A percentile compares a stretch with the other conserved stretches of the same genome.
Conservation (phyloP, 495 filamentous ascomycete genomes). For the Melanomma pulvis-pyrius region DNA sequence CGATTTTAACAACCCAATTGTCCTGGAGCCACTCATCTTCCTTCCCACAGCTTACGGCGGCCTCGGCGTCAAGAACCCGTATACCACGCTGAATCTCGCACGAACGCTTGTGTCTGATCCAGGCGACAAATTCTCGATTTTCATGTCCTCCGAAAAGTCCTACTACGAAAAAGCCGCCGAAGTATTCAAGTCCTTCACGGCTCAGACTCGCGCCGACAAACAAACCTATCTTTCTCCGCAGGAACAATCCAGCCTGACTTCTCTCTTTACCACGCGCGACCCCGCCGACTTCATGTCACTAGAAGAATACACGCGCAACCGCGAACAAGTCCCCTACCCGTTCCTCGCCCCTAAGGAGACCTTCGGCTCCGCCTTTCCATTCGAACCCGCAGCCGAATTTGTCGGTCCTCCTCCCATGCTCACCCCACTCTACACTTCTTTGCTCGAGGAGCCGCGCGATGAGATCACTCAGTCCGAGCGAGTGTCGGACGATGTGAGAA, state of each 20-base stretch:
- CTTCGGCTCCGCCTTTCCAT: neutral
- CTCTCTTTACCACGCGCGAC: neutral
- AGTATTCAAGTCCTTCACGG: neutral
- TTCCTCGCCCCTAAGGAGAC: neutral
- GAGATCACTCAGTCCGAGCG: neutral
- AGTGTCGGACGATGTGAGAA: slow-evolving; percentile 1
- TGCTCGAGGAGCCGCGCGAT: slow-evolving; percentile 14
- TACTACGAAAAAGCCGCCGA: slow-evolving; percentile 20
- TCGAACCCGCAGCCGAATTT: neutral
- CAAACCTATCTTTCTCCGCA: neutral
- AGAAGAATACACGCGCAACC: slow-evolving; percentile 9
- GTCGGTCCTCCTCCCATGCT: neutral
- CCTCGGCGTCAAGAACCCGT: slow-evolving; percentile 34
- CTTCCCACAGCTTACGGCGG: slow-evolving; percentile 29
- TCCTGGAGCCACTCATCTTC: slow-evolving; percentile 27
- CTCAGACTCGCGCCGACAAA: neutral
- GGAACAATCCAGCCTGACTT: neutral
- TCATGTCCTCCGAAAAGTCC: slow-evolving; percentile 11
- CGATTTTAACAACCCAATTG: neutral
- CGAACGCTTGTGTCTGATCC: slow-evolving; percentile 9
- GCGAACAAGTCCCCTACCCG: slow-evolving; percentile 4
- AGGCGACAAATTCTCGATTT: neutral
- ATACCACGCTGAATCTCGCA: slow-evolving; percentile 23
- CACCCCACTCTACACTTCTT: neutral
- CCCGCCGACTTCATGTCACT: slow-evolving; percentile 17